Percentiles rank a stretch among this genome's conserved stretches.
phyloP scores from a whole-genome alignment of 2,329 filamentous ascomycete genomes.

The Talaromyces pinophilus region DNA sequence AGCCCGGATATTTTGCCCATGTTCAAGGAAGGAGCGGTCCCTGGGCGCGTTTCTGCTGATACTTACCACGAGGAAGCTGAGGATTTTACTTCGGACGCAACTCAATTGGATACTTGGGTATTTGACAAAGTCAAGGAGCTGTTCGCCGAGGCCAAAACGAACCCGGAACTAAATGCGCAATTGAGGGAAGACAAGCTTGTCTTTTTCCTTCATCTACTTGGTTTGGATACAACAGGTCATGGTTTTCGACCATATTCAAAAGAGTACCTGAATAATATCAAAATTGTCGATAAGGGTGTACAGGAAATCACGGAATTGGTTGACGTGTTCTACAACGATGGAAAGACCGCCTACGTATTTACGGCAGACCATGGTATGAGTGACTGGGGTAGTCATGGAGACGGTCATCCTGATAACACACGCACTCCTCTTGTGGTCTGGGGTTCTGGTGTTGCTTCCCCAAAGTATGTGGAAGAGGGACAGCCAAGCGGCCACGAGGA shows the following conservation, averaged over 20 bases:
- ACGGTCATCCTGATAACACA: slow-evolving; percentile 96
- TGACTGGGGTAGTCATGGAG: slow-evolving; percentile 98
- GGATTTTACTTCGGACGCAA: slow-evolving; percentile 83
- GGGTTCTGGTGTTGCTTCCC: slow-evolving; percentile 86
- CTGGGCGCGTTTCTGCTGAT: slow-evolving; percentile 82
- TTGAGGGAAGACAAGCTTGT: slow-evolving; percentile 83
- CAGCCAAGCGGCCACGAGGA: slow-evolving; percentile 83
- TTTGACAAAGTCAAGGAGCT: slow-evolving; percentile 90
- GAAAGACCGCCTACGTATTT: slow-evolving; percentile 90
- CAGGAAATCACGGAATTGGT: slow-evolving; percentile 79
- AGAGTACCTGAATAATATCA: slow-evolving; percentile 92
- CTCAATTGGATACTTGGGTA: slow-evolving; percentile 85
- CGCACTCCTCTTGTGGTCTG: slow-evolving; percentile 88
- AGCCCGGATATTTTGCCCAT: slow-evolving; percentile 96
- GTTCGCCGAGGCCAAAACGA: slow-evolving; percentile 76
- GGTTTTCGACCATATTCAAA: slow-evolving; percentile 85
- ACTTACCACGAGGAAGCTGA: slow-evolving; percentile 82
- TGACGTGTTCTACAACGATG: slow-evolving; percentile 79
- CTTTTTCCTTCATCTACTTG: slow-evolving; percentile 92
- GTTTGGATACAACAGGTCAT: slow-evolving; percentile 88
- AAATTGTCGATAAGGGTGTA: slow-evolving; percentile 89
- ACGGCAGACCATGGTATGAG: slow-evolving; percentile 99
- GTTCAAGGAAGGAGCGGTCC: slow-evolving; percentile 91
- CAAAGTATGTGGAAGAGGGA: slow-evolving; percentile 57
- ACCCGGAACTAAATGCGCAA: slow-evolving; percentile 70